A percentile compares a stretch with the other conserved stretches of the same genome.
phyloP scores from a whole-genome alignment of 192 early-diverging fungal species.

The Linnemannia elongata region DNA sequence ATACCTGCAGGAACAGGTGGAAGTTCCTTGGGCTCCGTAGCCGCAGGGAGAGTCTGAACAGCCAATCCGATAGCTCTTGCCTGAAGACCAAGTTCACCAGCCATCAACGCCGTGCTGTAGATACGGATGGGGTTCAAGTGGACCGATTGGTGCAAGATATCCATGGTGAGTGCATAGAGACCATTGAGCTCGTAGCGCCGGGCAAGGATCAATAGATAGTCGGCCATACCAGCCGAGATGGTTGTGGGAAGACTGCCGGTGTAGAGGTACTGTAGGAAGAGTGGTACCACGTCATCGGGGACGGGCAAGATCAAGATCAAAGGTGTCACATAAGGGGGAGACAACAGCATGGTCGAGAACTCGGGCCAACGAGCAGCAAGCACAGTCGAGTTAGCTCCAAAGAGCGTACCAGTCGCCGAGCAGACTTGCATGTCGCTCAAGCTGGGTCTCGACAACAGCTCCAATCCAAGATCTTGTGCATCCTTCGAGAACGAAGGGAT shows the following conservation, averaged over 20 bases:
- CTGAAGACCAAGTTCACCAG: constrained; percentile 19
- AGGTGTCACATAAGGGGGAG: constrained; percentile 31
- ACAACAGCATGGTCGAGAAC: constrained; percentile 18
- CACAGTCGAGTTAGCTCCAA: constrained; percentile 25
- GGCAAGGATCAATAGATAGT: constrained; percentile 23
- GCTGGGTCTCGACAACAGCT: not conserved
- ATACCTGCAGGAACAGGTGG: not conserved
- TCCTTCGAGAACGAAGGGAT: constrained; percentile 16
- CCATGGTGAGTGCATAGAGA: constrained; percentile 23
- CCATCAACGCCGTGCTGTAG: constrained; percentile 17
- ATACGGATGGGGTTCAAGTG: constrained; percentile 9
- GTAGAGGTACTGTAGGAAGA: constrained; percentile 30
- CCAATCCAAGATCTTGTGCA: constrained; percentile 17
- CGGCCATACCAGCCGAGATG: constrained; percentile 20
- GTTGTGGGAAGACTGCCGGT: constrained; percentile 3
- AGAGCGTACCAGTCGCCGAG: constrained; percentile 12
- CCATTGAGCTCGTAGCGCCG: constrained; percentile 22
- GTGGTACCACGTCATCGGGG: constrained; percentile 16
- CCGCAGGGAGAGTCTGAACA: not conserved
- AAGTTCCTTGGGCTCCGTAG: not conserved
- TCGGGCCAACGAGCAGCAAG: constrained; percentile 27
- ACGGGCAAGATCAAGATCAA: constrained; percentile 15
- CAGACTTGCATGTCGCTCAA: constrained; percentile 19
- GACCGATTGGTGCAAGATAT: constrained; percentile 18
- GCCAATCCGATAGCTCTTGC: constrained; percentile 15